Conservation (phyloP, 345 rosid genomes). For the Noccaea caerulescens region DNA sequence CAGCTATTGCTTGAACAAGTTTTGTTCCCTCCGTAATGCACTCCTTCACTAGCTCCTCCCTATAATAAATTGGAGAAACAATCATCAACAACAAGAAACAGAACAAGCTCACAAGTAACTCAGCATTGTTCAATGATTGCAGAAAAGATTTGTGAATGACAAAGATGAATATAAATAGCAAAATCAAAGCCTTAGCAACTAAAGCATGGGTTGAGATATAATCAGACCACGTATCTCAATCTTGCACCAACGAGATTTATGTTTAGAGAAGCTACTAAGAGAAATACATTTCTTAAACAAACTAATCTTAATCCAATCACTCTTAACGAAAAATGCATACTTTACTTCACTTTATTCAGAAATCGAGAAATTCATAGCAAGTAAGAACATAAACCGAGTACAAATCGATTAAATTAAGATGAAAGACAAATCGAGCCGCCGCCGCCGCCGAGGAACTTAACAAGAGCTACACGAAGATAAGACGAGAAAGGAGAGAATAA, state of each 20-base stretch:
- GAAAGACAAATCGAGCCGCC: slow-evolving; percentile 16
- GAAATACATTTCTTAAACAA: background rate
- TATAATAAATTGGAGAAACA: slow-evolving; percentile 29
- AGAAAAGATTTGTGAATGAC: background rate
- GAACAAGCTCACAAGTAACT: slow-evolving; percentile 15
- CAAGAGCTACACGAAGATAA: slow-evolving; percentile 14
- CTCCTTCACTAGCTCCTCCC: slow-evolving; percentile 72
- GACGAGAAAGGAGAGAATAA: background rate
- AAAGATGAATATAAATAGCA: background rate
- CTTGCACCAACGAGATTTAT: background rate
- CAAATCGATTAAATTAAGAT: slow-evolving; percentile 1
- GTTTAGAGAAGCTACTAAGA: background rate
- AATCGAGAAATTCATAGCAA: slow-evolving; percentile 2
- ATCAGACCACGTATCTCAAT: background rate
- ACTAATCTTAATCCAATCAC: background rate
- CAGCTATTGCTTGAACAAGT: slow-evolving; percentile 76
- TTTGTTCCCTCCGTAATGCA: slow-evolving; percentile 64
- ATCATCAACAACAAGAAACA: slow-evolving; percentile 4
- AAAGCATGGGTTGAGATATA: too few relatives aligned
- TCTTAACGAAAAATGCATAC: slow-evolving; percentile 7
- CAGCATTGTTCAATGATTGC: slow-evolving; percentile 1
- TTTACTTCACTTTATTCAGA: slow-evolving; percentile 15
- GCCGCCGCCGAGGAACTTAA: slow-evolving; percentile 27
- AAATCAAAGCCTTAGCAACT: too few relatives aligned
- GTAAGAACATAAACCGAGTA: slow-evolving; percentile 9